phyloP scores from a whole-genome alignment of 2,329 filamentous ascomycete species.

The Aspergillus flavus region DNA sequence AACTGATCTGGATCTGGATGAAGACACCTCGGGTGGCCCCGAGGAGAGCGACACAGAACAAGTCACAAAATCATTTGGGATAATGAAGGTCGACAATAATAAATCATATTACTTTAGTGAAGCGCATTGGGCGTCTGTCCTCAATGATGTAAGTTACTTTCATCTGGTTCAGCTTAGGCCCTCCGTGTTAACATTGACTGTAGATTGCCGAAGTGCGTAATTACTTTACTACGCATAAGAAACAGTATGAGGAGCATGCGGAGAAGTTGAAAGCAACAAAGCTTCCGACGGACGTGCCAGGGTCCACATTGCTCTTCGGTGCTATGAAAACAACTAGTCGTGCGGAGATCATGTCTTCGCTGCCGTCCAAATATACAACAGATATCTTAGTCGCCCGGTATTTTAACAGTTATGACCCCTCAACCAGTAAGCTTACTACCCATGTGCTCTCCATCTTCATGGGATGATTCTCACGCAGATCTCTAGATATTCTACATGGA shows the following conservation, averaged over 20 bases:
- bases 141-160: conserved; percentile 62
- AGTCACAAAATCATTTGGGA: conserved; percentile 73
- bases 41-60: conserved; percentile 71
- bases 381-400: conserved; percentile 84
- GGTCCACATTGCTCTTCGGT: conserved; percentile 78
- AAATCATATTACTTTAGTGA: conserved; percentile 82
- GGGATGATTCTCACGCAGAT: conserved; percentile 8
- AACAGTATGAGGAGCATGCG: conserved; percentile 81
- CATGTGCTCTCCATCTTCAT: neutral
- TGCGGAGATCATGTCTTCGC: conserved; percentile 73
- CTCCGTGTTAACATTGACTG: conserved; percentile 10
- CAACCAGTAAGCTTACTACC: conserved; percentile 54
- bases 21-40: conserved; percentile 61
- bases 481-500: conserved; percentile 70
- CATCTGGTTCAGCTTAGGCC: neutral
- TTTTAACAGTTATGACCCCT: conserved; percentile 78
- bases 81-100: conserved; percentile 77
- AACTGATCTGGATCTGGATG: conserved; percentile 49
- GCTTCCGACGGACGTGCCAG: conserved; percentile 55
- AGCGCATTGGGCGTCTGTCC: conserved; percentile 79
- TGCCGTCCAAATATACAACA: conserved; percentile 81
- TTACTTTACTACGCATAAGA: conserved; percentile 83
- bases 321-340: conserved; percentile 70
- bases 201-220: conserved; percentile 90
- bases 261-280: conserved; percentile 73